Percentiles rank a stretch among this genome's conserved stretches.
Evolutionary conservation across 805 yeast species (phyloP).

Genomic region (Schizosaccharomyces lindneri): DNA sequence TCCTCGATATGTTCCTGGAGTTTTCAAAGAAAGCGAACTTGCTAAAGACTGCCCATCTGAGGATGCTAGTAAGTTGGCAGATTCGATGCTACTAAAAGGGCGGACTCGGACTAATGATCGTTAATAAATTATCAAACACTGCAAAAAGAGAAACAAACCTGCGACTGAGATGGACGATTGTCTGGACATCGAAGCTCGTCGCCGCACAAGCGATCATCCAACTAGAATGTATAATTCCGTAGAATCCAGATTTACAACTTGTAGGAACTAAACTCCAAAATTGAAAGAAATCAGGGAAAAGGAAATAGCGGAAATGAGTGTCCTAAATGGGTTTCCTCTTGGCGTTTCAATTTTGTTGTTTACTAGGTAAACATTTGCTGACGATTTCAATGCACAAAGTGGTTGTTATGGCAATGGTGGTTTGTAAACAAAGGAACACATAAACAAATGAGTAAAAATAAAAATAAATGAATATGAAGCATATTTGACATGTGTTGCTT

Average conservation of each 20-base stretch:
- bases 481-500: too few species aligned
- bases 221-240: not conserved
- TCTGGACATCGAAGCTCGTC: not conserved
- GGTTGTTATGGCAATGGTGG: not conserved
- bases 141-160: not conserved
- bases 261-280: too few species aligned
- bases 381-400: not conserved
- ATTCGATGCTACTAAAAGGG: not conserved
- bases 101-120: constrained; percentile 1
- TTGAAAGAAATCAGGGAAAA: too few species aligned
- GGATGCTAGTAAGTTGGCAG: not conserved
- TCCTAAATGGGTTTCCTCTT: too few species aligned
- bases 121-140: not conserved
- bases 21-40: not conserved
- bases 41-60: not conserved
- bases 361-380: not conserved
- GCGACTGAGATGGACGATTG: not conserved
- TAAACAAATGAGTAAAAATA: not conserved
- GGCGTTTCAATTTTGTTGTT: too few species aligned
- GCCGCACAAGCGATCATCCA: not conserved
- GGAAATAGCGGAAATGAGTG: too few species aligned
- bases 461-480: too few species aligned
- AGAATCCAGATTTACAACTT: too few species aligned
- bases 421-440: not conserved
- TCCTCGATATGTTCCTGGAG: not conserved